Evolutionary conservation across 148 eudicot genomes (phyloP).

Genomic region (Rhododendron vialii): DNA sequence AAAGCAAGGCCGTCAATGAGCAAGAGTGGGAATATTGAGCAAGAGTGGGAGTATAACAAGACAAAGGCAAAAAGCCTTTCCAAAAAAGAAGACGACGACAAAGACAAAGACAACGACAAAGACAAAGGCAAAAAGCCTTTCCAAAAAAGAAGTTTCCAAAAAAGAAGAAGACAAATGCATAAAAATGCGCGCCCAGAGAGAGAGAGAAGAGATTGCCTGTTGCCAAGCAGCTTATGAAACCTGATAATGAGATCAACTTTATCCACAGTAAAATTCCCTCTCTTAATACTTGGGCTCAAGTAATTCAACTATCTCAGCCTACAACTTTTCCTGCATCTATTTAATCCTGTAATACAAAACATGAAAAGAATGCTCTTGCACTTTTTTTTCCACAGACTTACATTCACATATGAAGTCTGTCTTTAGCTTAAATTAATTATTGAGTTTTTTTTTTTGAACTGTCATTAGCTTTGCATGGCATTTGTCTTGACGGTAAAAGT

Average conservation of each 20-base stretch:
- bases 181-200: background rate
- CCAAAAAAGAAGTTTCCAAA: too few species aligned
- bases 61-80: too few species aligned
- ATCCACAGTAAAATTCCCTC: background rate
- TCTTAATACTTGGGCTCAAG: background rate
- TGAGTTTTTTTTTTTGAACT: too few species aligned
- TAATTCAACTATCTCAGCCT: background rate
- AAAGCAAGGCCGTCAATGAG: too few species aligned
- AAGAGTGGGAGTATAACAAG: too few species aligned
- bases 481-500: too few species aligned
- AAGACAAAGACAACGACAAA: background rate
- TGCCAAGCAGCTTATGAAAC: slow-evolving; percentile 17
- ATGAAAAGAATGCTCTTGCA: too few species aligned
- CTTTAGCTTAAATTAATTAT: background rate
- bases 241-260: slow-evolving; percentile 1
- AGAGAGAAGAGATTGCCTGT: background rate
- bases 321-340: background rate
- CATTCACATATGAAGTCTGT: background rate
- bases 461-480: background rate
- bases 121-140: too few species aligned
- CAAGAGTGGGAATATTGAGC: too few species aligned
- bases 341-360: background rate
- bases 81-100: background rate
- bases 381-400: background rate
- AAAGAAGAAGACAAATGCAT: too few species aligned